phyloP scores from a whole-genome alignment of 768 basidiomycete genomes.

The Xerocomellus amylosporus region DNA sequence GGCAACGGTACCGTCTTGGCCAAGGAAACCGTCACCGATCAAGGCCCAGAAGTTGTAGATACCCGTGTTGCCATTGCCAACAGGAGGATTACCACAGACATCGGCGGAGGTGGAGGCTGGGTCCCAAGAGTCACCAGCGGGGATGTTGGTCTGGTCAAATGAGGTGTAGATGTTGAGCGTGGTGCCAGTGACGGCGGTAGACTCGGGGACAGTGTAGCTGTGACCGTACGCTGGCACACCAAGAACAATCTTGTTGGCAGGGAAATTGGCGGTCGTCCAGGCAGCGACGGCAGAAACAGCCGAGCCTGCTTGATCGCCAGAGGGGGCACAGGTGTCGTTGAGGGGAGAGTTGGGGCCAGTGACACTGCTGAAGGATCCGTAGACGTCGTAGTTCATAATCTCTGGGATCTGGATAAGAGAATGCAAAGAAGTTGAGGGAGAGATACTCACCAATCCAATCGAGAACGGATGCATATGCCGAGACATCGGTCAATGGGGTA shows the following conservation, averaged over 20 bases:
- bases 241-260: conserved; percentile 66
- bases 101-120: conserved; percentile 45
- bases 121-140: conserved; percentile 58
- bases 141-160: conserved; percentile 45
- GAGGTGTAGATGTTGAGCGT: conserved; percentile 48
- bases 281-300: conserved; percentile 68
- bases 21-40: conserved; percentile 54
- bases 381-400: conserved; percentile 72
- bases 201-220: conserved; percentile 47
- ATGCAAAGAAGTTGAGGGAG: background rate
- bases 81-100: conserved; percentile 53
- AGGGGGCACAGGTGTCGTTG: conserved; percentile 67
- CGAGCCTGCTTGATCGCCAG: conserved; percentile 62
- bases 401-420: conserved; percentile 38
- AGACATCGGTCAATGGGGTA: conserved; percentile 57
- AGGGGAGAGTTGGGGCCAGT: conserved; percentile 85
- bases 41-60: conserved; percentile 64
- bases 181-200: conserved; percentile 18
- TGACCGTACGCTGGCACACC: conserved; percentile 87
- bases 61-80: conserved; percentile 46
- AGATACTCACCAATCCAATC: conserved; percentile 62
- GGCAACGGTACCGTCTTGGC: conserved; percentile 45
- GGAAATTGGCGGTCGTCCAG: conserved; percentile 80
- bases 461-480: conserved; percentile 61
- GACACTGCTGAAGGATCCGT: conserved; percentile 49